phyloP scores from a whole-genome alignment of 306 rosid genomes.

The Albizia julibrissin region DNA sequence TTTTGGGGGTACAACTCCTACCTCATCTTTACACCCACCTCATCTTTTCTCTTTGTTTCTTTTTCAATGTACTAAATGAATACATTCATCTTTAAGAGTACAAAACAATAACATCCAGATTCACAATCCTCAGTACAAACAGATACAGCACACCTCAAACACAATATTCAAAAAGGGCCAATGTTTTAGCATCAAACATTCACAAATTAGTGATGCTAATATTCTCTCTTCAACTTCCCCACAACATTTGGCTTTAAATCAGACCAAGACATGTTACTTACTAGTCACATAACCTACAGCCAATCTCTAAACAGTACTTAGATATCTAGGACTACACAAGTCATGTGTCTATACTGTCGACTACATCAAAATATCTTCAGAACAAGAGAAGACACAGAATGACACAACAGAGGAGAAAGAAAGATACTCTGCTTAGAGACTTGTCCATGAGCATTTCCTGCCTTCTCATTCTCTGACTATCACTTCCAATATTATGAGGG shows the following conservation, averaged over 20 bases:
- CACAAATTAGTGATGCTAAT: not conserved
- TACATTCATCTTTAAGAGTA: not conserved
- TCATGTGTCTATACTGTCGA: constrained; percentile 41
- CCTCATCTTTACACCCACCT: not conserved
- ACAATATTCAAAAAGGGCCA: not conserved
- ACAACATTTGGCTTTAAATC: not conserved
- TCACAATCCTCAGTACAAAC: not conserved
- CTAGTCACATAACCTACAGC: constrained; percentile 16
- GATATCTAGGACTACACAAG: constrained; percentile 26
- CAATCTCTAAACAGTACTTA: constrained; percentile 32
- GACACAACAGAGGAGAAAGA: constrained; percentile 76
- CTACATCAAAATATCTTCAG: constrained; percentile 41
- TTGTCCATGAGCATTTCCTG: constrained; percentile 83
- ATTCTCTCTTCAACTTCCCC: not conserved
- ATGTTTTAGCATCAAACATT: not conserved
- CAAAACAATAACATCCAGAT: not conserved
- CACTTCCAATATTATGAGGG: constrained; percentile 37
- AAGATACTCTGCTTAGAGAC: constrained; percentile 72
- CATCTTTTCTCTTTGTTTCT: not conserved
- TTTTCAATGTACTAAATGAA: not conserved
- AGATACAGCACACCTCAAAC: not conserved
- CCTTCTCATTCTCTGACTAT: constrained; percentile 76
- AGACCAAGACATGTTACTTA: constrained; percentile 31
- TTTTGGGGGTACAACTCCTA: not conserved
- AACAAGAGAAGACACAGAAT: constrained; percentile 84